Evolutionary conservation across 352 stramenopile species (phyloP), one percentile per base, ranked within the genome.

Genomic region (Globisporangium nunn): DNA sequence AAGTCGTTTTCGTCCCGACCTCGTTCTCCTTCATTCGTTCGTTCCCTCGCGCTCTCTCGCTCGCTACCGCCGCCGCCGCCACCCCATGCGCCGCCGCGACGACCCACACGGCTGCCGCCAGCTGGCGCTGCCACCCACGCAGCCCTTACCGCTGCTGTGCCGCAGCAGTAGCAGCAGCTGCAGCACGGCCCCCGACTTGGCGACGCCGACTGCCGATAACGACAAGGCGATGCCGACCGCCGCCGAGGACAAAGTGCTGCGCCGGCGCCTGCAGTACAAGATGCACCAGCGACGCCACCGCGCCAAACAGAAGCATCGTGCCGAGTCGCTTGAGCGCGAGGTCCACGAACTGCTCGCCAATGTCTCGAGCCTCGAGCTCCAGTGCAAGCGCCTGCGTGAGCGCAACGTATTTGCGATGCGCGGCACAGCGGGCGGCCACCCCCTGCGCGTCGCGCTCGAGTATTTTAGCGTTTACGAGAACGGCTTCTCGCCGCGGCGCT

Each of bases 271-370:
- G 46, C 80, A 88, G 59, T 87, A 87, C 65, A 85, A 85, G 39
- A 72, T 81, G 56, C 77, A 88, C 57, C 78, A 91, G 58, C 76
- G 72, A 2, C 76, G 67, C 55, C 81, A 88, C 55, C 74, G 78
- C 23, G 78, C 76, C 48, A 82, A 85, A 66, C 74, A 86, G 53
- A 87, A 87, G 49, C 58, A 71, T 50, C 77, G 76, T 59, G 59
- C 64, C 40, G 35, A 72, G 31, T 63, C 52, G 52, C 71, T 86
- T 11, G 69, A 70, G 23, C 55, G 74, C 14, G 66, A 87, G 11
- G 68, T 84, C 18, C 46, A 72, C 41, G 52, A 44, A n/a, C 54
- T 90, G 6, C 39, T 71, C 28, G 58, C 62, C 1, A 62, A 78
- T 23, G 71, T 86, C 11, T 63, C 72, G 31, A 61, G 61, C 41